Evolutionary conservation across 176 grass and related monocot genomes (phyloP).

Genomic region (Pontederia crassipes): DNA sequence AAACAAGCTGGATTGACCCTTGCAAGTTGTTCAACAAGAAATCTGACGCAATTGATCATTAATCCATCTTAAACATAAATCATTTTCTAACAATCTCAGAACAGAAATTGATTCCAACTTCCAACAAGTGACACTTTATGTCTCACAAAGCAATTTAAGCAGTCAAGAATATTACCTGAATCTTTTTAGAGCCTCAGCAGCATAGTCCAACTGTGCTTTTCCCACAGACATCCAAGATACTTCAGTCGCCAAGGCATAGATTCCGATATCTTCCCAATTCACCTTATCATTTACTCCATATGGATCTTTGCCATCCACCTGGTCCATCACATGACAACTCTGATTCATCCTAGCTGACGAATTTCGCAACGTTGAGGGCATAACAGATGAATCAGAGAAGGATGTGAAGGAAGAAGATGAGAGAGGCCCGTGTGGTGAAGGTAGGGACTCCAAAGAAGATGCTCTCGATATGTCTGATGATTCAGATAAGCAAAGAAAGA

Average conservation of each 20-base stretch:
- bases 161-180: conserved; percentile 60
- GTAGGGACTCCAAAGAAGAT: conserved; percentile 37
- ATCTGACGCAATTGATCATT: conserved; percentile 30
- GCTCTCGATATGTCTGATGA: conserved; percentile 45
- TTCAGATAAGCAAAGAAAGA: conserved; percentile 79
- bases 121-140: neutral
- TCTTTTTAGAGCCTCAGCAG: conserved; percentile 74
- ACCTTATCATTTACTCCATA: conserved; percentile 72
- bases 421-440: conserved; percentile 49
- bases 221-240: conserved; percentile 98
- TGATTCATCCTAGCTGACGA: conserved; percentile 46
- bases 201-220: conserved; percentile 88
- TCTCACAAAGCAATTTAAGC: neutral
- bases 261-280: conserved; percentile 58
- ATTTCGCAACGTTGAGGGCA: conserved; percentile 45
- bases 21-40: conserved; percentile 82
- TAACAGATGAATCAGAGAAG: conserved; percentile 57
- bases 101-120: neutral
- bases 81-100: too few relatives aligned
- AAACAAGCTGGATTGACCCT: conserved; percentile 59
- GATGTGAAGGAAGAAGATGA: conserved; percentile 55
- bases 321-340: conserved; percentile 25
- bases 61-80: too few relatives aligned
- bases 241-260: conserved; percentile 49
- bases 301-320: conserved; percentile 41